Percentiles rank a stretch among this genome's conserved stretches.
phyloP scores from a whole-genome alignment of 1,284 basidiomycete species.

The Sporisorium reilianum region DNA sequence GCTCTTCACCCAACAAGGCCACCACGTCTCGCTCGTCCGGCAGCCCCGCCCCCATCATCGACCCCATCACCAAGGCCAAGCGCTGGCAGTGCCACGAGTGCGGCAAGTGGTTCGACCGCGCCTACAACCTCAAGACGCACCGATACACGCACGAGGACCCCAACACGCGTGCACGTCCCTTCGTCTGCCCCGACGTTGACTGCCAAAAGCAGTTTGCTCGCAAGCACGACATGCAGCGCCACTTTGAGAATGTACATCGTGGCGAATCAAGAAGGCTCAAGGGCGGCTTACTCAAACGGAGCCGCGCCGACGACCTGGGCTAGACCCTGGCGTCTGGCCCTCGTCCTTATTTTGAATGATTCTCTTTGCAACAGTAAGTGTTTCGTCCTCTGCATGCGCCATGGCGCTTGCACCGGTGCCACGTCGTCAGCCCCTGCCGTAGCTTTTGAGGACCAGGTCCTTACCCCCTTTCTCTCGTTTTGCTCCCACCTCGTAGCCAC shows the following conservation, averaged over 20 bases:
- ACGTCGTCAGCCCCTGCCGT: neutral
- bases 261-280: constrained; percentile 36
- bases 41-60: constrained; percentile 34
- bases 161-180: constrained; percentile 53
- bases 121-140: constrained; percentile 64
- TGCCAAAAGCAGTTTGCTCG: constrained; percentile 60
- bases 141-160: constrained; percentile 52
- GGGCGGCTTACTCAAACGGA: constrained; percentile 26
- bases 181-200: constrained; percentile 45
- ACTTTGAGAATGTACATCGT: constrained; percentile 57
- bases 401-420: neutral
- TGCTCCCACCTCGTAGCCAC: constrained; percentile 20
- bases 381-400: neutral
- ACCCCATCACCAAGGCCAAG: constrained; percentile 45
- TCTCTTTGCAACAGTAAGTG: constrained; percentile 47
- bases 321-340: constrained; percentile 21
- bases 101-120: constrained; percentile 59
- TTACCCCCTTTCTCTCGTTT: constrained; percentile 10
- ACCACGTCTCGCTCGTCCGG: neutral
- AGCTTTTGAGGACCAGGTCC: constrained; percentile 14
- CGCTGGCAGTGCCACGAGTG: constrained; percentile 57
- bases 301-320: constrained; percentile 43
- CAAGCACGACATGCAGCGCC: constrained; percentile 62
- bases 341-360: constrained; percentile 38
- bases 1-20: constrained; percentile 35